Base-by-base conservation (phyloP, 441 rosid species). In the Adansonia madagascariensis region DNA sequence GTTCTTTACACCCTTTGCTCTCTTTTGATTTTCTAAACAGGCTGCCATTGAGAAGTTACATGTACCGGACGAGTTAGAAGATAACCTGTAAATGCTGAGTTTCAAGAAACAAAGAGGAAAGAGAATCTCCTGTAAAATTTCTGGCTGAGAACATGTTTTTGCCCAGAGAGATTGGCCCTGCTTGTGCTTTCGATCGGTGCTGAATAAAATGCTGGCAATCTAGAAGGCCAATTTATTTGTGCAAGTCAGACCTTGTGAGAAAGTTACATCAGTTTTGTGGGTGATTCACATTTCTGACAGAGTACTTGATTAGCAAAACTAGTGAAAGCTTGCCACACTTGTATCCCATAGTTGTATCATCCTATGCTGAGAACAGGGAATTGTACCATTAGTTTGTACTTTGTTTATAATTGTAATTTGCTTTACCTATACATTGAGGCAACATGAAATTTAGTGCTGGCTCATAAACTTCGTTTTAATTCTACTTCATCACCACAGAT, bases 11-110 rank as follows among this genome's bases (percentile, higher is more conserved):
- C 75, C 31, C 64, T 31, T 56, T 71, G 76, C 8, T 8, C 20
- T 27, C 61, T 49, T 6, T 56, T 61, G 62, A 67, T 18, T 53
- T 55, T 61, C 77, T 72, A 73, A 81, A 82, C 89, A 89, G 95
- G 93, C 95, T 82, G 91, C 91, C 70, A 89, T 91, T 63, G 95
- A 91, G 79, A 91, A 91, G 80, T 75, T 89, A 82, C 95, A 88
- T 79, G 91, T 91, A 68, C 93, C 93, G 4, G 95, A 89, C 74
- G 93, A 88, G 79, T 73, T 91, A 24, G 91, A 85, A 22, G 95
- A 87, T 75, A 77, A 78, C 81, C 69, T 85, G 61, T 85, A 77
- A 76, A 61, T 70, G 24, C 72, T n/a, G 55, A 55, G 57, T 55
- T 52, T 50, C 64, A 8, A 75, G 65, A 35, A 52, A 74, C 52